Evolutionary conservation across 768 basidiomycete species (phyloP), one percentile per base, ranked within the genome.

Genomic region (Hygrophorus pudorinus): DNA sequence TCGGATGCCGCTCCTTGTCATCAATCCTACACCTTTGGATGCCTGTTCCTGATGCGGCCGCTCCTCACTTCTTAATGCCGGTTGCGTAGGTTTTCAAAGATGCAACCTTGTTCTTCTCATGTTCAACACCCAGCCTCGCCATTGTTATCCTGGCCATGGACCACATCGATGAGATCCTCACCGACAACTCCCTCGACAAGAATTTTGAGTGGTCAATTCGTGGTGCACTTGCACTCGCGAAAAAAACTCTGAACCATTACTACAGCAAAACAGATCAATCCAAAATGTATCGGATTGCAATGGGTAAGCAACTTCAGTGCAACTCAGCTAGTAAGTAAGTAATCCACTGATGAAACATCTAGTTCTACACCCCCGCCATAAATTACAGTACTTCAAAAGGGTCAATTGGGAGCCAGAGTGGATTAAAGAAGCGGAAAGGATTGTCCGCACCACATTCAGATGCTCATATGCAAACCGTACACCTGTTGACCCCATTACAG

Each of bases 291-390:
- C 47, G 51, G 1, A 63, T 66, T 39, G 56, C 61, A 0, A 65
- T 64, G 57, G 46, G 65, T 66, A 44, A 1, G 59, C 56, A 14
- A 34, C 34, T 27, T n/a, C 42, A 14, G 28, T 32, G 18, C 9
- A 30, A 21, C n/a, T 18, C 5, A 34, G 11, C 13, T 24, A 21
- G 11, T 30, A 20, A 12, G 41, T 20, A 16, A n/a, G 21, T 48
- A n/a, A 36, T 27, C 16, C 14, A 18, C 11, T 36, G 4, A 13
- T n/a, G n/a, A n/a, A n/a, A n/a, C n/a, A n/a, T n/a, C n/a, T 11
- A 64, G 59, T 62, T 5, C 52, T 63, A 7, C 59, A 64, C 41
- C 62, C 59, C 17, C 38, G 45, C 8, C 53, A 56, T 50, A 62
- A 62, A 40, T 48, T 59, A 0, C 29, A 51, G 6, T 64, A 61